Base-by-base conservation (phyloP, 1,139 yeast species). In the Trichomonascaceae sp. region DNA sequence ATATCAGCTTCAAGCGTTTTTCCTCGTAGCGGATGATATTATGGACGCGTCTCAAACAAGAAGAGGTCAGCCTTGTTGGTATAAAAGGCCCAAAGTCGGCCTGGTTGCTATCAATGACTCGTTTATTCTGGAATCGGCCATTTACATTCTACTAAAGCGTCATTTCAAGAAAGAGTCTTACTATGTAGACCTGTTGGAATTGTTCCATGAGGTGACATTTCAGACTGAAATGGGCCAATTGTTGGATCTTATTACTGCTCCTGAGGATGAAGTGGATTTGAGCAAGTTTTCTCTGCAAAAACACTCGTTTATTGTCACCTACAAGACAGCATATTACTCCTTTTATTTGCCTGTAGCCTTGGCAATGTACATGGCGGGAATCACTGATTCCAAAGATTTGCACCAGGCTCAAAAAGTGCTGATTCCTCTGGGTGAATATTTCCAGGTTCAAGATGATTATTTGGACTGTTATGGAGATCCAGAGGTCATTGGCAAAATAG, bases 61-160 rank as follows among this genome's bases (percentile, higher is more conserved):
- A 78, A 85, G 99, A 70, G 98, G 97, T 55, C 98, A 93, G 73
- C 93, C 96, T 63, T 95, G 99, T 75, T 95, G 99, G 99, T 95
- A 91, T 76, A 27, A 36, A 17, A 80, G 75, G 53, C 85, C 83
- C 58, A 83, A 83, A 47, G 96, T 91, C 55, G 88, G 87, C 46
- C 88, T 89, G 70, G 86, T 93, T 69, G 99, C 99, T 57, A 93
- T 95, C 73, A 95, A 95, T 69, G 99, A 95, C 68, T 83, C 99
- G 1, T 95, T 93, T 72, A 89, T 95, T 95, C 80, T 95, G 62
- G 99, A 95, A 73, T 95, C 95, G 55, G 91, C 96, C 51, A 90
- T 95, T 64, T 95, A 93, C 74, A 77, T 88, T 59, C 75, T 95
- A 62, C 80, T 95, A 71, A 93, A 90, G 78, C 88, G 85, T 68